Evolutionary conservation across 1,284 basidiomycete genomes (phyloP).

Genomic region (Irpex rosettiformis): DNA sequence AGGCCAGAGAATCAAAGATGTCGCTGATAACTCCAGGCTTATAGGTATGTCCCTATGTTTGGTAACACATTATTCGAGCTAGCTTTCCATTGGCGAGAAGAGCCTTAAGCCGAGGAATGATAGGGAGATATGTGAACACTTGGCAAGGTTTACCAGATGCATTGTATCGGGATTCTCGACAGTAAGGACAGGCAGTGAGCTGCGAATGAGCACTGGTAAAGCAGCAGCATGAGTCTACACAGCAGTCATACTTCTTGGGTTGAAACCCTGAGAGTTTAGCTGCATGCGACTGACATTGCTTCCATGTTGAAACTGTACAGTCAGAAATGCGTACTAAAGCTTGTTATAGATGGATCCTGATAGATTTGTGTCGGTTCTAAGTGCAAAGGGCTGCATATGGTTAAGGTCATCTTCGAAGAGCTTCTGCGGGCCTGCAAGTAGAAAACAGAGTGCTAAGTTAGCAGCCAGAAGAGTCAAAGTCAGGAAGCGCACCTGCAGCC

Average conservation of each 20-base stretch:
- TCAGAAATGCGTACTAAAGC: constrained; percentile 2
- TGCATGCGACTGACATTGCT: constrained; percentile 18
- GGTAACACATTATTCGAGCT: constrained; percentile 20
- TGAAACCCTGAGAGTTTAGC: constrained; percentile 28
- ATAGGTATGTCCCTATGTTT: no score
- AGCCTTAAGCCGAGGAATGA: constrained; percentile 15
- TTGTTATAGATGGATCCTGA: background rate
- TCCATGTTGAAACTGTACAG: no score
- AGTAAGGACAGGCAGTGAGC: constrained; percentile 30
- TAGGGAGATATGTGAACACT: constrained; percentile 17
- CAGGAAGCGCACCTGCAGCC: no score
- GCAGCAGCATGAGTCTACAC: constrained; percentile 34
- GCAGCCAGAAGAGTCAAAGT: no score
- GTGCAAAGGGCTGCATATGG: no score
- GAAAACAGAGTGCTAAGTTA: no score
- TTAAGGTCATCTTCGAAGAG: no score
- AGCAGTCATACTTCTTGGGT: constrained; percentile 34
- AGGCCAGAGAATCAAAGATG: constrained; percentile 3
- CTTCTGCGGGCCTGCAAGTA: no score
- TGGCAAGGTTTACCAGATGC: constrained; percentile 15
- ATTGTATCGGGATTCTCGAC: constrained; percentile 23
- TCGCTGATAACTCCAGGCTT: constrained; percentile 12
- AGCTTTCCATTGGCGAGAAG: constrained; percentile 5
- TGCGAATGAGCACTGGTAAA: constrained; percentile 27
- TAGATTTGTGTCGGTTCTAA: no score